Conservation (phyloP, 2,329 filamentous ascomycete genomes). For the Ascochyta clinopodiicola region DNA sequence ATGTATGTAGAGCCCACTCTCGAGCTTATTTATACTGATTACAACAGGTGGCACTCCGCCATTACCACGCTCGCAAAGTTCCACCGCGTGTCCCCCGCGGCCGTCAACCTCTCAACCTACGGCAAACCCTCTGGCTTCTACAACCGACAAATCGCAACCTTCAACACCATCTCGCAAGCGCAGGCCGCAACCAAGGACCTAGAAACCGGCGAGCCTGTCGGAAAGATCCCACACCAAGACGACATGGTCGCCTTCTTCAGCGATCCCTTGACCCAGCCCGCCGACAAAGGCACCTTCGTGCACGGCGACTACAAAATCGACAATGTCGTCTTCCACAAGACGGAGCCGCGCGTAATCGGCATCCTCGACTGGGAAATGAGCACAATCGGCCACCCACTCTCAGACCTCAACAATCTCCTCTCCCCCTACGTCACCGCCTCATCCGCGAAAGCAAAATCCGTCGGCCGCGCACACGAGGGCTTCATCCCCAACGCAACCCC, state of each 20-base stretch:
- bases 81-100: constrained; percentile 73
- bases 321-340: constrained; percentile 77
- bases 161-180: constrained; percentile 76
- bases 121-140: constrained; percentile 82
- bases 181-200: constrained; percentile 79
- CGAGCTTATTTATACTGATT: no score
- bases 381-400: constrained; percentile 93
- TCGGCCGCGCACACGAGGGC: constrained; percentile 51
- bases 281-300: constrained; percentile 78
- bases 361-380: constrained; percentile 96
- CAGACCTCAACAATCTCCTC: constrained; percentile 83
- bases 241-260: constrained; percentile 81
- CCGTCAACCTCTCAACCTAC: constrained; percentile 73
- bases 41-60: constrained; percentile 76
- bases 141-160: constrained; percentile 82
- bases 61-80: constrained; percentile 83
- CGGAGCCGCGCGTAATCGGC: constrained; percentile 85
- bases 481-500: constrained; percentile 70
- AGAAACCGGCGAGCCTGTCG: constrained; percentile 78
- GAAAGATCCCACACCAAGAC: constrained; percentile 81
- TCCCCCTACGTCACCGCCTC: constrained; percentile 53
- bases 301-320: constrained; percentile 94
- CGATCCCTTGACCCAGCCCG: constrained; percentile 72
- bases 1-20: constrained; percentile 61
- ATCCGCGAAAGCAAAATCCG: constrained; percentile 45